Evolutionary conservation across 2,329 filamentous ascomycete species (phyloP).

Genomic region (Trichoderma sp.): DNA sequence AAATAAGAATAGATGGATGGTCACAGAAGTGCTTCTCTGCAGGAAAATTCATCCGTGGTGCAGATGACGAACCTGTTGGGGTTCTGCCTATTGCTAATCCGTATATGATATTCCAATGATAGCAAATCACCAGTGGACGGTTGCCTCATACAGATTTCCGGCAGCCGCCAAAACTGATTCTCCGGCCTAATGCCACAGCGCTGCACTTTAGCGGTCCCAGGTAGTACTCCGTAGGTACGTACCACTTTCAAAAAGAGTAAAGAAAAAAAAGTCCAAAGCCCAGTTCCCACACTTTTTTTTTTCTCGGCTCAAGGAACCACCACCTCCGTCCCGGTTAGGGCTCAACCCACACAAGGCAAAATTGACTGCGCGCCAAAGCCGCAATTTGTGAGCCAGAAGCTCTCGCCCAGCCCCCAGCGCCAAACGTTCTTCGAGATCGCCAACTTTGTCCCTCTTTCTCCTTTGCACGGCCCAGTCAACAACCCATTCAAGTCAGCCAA

Average conservation of each 20-base stretch:
- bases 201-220: too few relatives aligned
- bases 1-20: too few relatives aligned
- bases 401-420: constrained; percentile 12
- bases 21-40: too few relatives aligned
- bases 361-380: constrained; percentile 21
- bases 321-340: constrained; percentile 26
- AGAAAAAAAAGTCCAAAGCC: not conserved
- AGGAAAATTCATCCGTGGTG: too few relatives aligned
- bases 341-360: constrained; percentile 31
- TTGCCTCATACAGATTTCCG: not conserved
- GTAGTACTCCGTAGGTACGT: too few relatives aligned
- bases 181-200: constrained; percentile 15
- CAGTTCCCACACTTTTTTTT: not conserved
- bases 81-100: too few relatives aligned
- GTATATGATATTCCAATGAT: too few relatives aligned
- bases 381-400: constrained; percentile 7
- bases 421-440: constrained; percentile 16
- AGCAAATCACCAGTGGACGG: too few relatives aligned
- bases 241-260: not conserved
- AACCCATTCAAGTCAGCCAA: constrained; percentile 26
- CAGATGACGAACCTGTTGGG: too few relatives aligned
- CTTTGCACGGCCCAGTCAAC: constrained; percentile 22
- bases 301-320: not conserved
- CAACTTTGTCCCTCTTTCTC: constrained; percentile 17
- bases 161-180: constrained; percentile 24